These are phyloP conservation scores for Globisporangium heterothallicum DNA, from an alignment of 352 stramenopile species.

Conservation along the genomic window DNA sequence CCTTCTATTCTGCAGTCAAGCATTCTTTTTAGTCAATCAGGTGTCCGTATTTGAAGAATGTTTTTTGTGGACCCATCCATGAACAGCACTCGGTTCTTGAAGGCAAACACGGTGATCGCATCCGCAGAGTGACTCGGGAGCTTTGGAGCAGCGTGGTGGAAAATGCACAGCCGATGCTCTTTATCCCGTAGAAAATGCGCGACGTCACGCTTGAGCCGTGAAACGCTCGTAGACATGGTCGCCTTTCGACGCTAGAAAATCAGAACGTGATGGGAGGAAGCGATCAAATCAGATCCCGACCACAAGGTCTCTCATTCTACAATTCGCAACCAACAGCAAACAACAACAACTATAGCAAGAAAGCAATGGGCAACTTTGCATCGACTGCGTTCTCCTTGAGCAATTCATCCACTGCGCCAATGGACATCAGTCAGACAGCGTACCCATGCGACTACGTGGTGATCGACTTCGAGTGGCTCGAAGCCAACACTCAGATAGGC, in stretches of 20 bases:
- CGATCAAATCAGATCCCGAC: background rate
- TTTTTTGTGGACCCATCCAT: too few species aligned
- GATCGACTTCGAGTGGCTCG: conserved; percentile 15
- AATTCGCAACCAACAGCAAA: conserved; percentile 27
- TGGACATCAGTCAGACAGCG: background rate
- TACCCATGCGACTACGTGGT: conserved; percentile 11
- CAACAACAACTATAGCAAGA: background rate
- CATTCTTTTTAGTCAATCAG: too few species aligned
- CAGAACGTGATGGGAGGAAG: background rate
- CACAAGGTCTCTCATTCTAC: conserved; percentile 22
- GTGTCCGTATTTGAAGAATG: too few species aligned
- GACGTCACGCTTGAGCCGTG: background rate
- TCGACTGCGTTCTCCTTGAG: conserved; percentile 18
- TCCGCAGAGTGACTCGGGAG: too few species aligned
- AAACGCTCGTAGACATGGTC: background rate
- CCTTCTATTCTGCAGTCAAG: too few species aligned
- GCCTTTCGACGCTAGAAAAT: background rate
- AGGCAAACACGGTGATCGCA: too few species aligned
- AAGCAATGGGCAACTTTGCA: conserved; percentile 43
- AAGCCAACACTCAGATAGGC: conserved; percentile 14
- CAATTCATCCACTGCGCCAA: conserved; percentile 9
- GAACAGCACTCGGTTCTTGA: too few species aligned
- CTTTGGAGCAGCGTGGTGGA: background rate
- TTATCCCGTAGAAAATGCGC: conserved; percentile 9
- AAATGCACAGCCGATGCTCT: background rate